A percentile compares a stretch with the other conserved stretches of the same genome.
phyloP scores from a whole-genome alignment of 2,329 filamentous ascomycete genomes.

The Aspergillaceae sp. region DNA sequence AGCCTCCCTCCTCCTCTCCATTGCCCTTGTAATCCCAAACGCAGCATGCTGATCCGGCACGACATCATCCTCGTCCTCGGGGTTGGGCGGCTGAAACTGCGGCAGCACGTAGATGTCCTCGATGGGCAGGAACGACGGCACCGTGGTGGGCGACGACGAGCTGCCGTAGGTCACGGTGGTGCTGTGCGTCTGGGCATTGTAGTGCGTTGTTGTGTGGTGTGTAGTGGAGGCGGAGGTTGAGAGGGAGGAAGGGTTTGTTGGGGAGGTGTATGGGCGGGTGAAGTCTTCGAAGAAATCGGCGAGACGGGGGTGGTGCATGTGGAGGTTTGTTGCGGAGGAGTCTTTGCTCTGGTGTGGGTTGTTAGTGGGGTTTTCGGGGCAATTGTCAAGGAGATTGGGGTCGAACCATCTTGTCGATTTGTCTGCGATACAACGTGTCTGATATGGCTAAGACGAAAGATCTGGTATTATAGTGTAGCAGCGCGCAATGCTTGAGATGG shows the following conservation, averaged over 20 bases:
- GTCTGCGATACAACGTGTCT: neutral
- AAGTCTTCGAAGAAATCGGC: constrained; percentile 46
- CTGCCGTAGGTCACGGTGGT: constrained; percentile 8
- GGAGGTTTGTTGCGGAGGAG: constrained; percentile 41
- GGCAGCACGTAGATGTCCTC: constrained; percentile 55
- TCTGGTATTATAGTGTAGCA: neutral
- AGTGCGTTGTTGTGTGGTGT: constrained; percentile 1
- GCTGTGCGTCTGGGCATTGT: constrained; percentile 10
- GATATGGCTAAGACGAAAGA: no score
- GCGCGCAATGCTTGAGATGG: neutral
- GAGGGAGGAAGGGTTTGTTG: constrained; percentile 3
- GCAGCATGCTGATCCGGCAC: constrained; percentile 60
- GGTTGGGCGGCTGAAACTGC: constrained; percentile 55
- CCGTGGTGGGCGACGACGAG: constrained; percentile 22
- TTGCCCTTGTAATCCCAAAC: constrained; percentile 57
- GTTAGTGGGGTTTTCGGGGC: constrained; percentile 2
- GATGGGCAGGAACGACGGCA: constrained; percentile 40
- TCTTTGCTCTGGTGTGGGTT: constrained; percentile 37
- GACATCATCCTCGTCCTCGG: constrained; percentile 59
- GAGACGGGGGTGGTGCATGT: constrained; percentile 41
- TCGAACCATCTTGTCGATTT: neutral
- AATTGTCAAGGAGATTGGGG: neutral
- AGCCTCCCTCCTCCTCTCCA: constrained; percentile 45
- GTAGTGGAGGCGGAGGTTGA: constrained; percentile 4
- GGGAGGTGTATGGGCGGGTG: constrained; percentile 36